A percentile compares a stretch with the other conserved stretches of the same genome.
phyloP scores from a whole-genome alignment of 495 filamentous ascomycete species.

The Amphirosellinia nigrospora region DNA sequence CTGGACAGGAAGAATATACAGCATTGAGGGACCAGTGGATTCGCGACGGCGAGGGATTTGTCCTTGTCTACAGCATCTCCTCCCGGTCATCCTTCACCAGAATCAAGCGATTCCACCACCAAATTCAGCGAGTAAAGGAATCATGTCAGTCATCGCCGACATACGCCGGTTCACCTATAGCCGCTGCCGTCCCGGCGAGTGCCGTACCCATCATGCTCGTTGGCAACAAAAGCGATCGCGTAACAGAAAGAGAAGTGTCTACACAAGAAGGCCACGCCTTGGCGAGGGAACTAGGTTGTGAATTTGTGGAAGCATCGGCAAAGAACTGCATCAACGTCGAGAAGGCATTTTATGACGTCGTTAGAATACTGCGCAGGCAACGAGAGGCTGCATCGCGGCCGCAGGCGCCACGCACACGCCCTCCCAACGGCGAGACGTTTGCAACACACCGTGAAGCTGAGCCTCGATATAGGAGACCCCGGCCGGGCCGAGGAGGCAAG shows the following conservation, averaged over 20 bases:
- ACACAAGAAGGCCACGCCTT: constrained; percentile 94
- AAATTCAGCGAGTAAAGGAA: constrained; percentile 97
- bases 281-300: constrained; percentile 90
- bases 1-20: constrained; percentile 99
- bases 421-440: constrained; percentile 23
- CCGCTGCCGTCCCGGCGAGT: constrained; percentile 56
- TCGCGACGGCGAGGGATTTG: constrained; percentile 94
- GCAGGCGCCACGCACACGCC: constrained; percentile 37
- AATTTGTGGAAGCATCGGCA: constrained; percentile 98
- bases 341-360: constrained; percentile 98
- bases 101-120: constrained; percentile 93
- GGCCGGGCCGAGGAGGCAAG: constrained; percentile 1
- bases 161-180: constrained; percentile 64
- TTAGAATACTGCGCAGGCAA: constrained; percentile 84
- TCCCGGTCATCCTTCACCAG: constrained; percentile 92
- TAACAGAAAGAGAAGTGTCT: constrained; percentile 93
- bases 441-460: neutral
- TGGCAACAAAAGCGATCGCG: constrained; percentile 96
- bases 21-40: constrained; percentile 98
- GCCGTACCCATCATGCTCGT: constrained; percentile 96
- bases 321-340: constrained; percentile 99
- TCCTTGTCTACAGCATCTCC: constrained; percentile 97
- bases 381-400: constrained; percentile 61
- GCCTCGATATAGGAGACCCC: constrained; percentile 12
- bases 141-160: constrained; percentile 82